Base-by-base conservation (phyloP, 2,329 filamentous ascomycete genomes). In the Sporothrix variecibatus region DNA sequence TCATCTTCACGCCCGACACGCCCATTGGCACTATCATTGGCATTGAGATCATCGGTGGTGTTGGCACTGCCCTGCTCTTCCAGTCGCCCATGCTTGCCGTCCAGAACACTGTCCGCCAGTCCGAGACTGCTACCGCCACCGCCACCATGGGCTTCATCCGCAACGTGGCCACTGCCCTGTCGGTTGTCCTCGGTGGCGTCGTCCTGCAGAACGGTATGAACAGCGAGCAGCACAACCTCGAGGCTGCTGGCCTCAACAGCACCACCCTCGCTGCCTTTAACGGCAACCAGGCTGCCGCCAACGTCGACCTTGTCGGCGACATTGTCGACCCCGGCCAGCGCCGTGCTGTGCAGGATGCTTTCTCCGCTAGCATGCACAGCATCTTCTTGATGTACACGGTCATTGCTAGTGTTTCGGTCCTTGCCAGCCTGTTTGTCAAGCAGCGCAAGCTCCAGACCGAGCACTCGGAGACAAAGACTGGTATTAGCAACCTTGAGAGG, bases 131-230 rank as follows among this genome's bases (percentile, higher is more conserved):
- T 2, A 85, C 87, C 1, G 89, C 87, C 20, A 90, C 88, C 0
- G 85, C 89, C 0, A 87, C 87, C 8, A 88, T 89, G 77, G 81
- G 83, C 11, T 90, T 90, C 78, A 78, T 88, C 46, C 84, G 88
- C 34, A 86, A 86, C 77, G 83, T 94, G 2, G 90, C 90, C 11
- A 93, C 90, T 0, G 87, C 90, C 2, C 87, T 91, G 26, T 90
- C 90, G 0, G 87, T 94, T 71, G 92, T 94, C 1, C 85, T 94
- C 53, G 93, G 93, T 31, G 90, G 92, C n/a, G 92, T 94, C 64
- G 87, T 95, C 51, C 94, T 95, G 83, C 91, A 94, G 82, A 94
- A 95, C 80, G 84, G 87, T 75, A 93, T 94, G 90, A 82, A 89
- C 76, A 84, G 84, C 65, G 65, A 74, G 51, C 75, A 75, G 65